phyloP scores from a whole-genome alignment of 2,329 filamentous ascomycete genomes.

The Penicillium sp. region DNA sequence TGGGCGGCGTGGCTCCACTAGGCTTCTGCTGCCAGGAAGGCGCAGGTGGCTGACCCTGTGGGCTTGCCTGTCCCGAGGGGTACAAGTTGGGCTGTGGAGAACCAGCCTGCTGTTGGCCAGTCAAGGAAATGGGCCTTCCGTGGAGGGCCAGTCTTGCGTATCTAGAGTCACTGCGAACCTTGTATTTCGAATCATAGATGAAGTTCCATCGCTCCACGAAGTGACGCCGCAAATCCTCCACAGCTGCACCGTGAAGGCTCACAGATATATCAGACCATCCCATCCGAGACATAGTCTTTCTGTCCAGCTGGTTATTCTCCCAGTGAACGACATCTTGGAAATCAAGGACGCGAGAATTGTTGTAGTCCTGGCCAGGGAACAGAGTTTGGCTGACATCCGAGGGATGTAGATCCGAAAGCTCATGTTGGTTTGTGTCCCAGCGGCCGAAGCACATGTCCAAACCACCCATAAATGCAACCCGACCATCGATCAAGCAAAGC shows the following conservation, averaged over 20 bases:
- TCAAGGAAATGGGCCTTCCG: constrained; percentile 31
- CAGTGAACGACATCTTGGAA: constrained; percentile 74
- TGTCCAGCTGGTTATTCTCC: constrained; percentile 82
- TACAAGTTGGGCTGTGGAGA: constrained; percentile 22
- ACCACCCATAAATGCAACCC: constrained; percentile 83
- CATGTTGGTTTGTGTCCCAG: constrained; percentile 84
- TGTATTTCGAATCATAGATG: constrained; percentile 80
- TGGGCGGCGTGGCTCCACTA: neutral
- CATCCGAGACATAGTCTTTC: constrained; percentile 77
- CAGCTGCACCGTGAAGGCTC: constrained; percentile 70
- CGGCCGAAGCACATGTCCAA: constrained; percentile 84
- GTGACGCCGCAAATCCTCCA: constrained; percentile 71
- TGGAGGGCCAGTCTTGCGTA: constrained; percentile 44
- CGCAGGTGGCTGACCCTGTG: constrained; percentile 12
- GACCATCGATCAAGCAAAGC: constrained; percentile 76
- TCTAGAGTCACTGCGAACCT: constrained; percentile 51
- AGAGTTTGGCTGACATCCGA: constrained; percentile 70
- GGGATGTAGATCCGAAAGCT: constrained; percentile 80
- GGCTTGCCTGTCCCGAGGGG: constrained; percentile 16
- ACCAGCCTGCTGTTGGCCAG: constrained; percentile 11
- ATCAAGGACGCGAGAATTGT: constrained; percentile 81
- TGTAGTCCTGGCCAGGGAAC: constrained; percentile 90
- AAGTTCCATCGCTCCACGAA: constrained; percentile 91
- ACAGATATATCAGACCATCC: constrained; percentile 88
- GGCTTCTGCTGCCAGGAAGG: constrained; percentile 12